These are phyloP conservation scores for Candida rishiriensis DNA, from an alignment of 805 yeast species.

Conservation along the genomic window DNA sequence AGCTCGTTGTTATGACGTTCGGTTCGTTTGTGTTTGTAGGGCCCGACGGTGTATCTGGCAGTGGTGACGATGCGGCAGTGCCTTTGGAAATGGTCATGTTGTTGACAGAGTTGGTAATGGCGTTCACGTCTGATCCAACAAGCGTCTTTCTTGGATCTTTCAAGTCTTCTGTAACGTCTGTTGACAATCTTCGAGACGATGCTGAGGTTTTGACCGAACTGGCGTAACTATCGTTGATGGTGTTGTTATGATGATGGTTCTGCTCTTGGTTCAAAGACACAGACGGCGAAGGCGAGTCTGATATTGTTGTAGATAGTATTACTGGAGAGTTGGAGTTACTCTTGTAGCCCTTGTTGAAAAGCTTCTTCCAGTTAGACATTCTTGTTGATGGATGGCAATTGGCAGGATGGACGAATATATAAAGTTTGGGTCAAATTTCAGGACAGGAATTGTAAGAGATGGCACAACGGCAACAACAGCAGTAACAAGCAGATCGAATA, in stretches of 20 bases:
- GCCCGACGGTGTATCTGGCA: too few species aligned
- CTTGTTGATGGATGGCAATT: background rate
- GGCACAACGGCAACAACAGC: background rate
- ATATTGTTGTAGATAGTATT: constrained; percentile 7
- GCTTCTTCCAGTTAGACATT: constrained; percentile 31
- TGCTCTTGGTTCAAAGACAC: constrained; percentile 3
- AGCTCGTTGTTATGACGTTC: constrained; percentile 21
- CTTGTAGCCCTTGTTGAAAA: constrained; percentile 23
- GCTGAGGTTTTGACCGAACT: constrained; percentile 8
- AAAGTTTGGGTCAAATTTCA: background rate
- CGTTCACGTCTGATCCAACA: constrained; percentile 14
- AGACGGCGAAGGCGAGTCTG: constrained; percentile 9
- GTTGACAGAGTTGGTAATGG: constrained; percentile 11
- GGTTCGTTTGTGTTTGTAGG: constrained; percentile 8
- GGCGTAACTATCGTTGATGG: constrained; percentile 1
- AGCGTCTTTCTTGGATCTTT: constrained; percentile 21
- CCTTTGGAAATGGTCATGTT: constrained; percentile 7
- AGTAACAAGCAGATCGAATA: constrained; percentile 2
- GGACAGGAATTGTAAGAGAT: too few species aligned
- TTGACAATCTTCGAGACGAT: constrained; percentile 3
- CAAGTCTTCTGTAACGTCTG: constrained; percentile 9
- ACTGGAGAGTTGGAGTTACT: constrained; percentile 12
- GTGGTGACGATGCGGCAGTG: background rate
- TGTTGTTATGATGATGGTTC: background rate
- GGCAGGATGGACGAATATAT: background rate